A percentile compares a stretch with the other conserved stretches of the same genome.
phyloP scores from a whole-genome alignment of 108 stramenopile species.

The Cyclotella cryptica region DNA sequence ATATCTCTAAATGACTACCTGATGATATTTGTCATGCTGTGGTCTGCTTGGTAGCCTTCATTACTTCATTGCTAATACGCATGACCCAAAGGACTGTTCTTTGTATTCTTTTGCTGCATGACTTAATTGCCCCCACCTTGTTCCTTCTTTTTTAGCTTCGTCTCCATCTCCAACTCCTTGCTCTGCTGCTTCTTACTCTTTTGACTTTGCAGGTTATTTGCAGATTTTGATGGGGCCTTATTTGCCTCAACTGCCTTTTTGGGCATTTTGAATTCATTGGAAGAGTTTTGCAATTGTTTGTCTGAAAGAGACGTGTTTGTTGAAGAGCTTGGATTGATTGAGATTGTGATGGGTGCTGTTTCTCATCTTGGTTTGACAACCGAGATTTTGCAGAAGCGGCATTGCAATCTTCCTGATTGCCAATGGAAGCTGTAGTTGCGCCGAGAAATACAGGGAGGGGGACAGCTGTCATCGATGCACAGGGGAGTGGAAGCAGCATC shows the following conservation, averaged over 20 bases:
- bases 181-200: constrained; percentile 58
- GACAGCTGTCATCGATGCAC: too few species aligned
- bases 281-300: constrained; percentile 64
- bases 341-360: background rate
- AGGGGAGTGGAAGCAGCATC: too few species aligned
- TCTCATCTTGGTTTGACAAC: background rate
- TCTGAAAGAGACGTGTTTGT: constrained; percentile 51
- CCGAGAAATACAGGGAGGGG: too few species aligned
- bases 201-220: constrained; percentile 57
- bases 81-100: too few species aligned
- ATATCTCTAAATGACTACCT: too few species aligned
- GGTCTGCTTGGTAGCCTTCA: too few species aligned
- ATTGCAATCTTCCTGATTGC: background rate
- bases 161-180: constrained; percentile 50
- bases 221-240: constrained; percentile 69
- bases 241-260: constrained; percentile 55
- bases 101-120: background rate
- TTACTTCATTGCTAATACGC: too few species aligned
- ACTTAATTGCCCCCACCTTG: constrained; percentile 3
- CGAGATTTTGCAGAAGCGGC: too few species aligned
- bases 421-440: too few species aligned
- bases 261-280: constrained; percentile 70
- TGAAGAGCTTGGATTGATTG: constrained; percentile 22
- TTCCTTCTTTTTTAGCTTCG: constrained; percentile 49
- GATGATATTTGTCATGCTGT: too few species aligned